Conservation (phyloP, 1,284 basidiomycete species). For the Coniophora puteana region DNA sequence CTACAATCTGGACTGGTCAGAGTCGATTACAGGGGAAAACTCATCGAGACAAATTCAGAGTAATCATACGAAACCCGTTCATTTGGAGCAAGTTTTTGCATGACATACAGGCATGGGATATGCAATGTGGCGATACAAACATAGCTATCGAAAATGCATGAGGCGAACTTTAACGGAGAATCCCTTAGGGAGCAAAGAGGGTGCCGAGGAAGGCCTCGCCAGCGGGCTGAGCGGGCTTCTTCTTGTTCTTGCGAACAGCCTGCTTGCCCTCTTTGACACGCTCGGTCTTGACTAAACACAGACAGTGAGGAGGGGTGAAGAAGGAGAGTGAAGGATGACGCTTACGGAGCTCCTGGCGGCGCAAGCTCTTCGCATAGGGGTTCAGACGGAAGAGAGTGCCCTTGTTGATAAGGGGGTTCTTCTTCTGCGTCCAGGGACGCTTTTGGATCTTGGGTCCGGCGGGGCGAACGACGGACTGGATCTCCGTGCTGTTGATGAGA, state of each 20-base stretch:
- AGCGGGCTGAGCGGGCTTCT: constrained; percentile 49
- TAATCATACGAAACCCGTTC: no score
- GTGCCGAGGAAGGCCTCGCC: constrained; percentile 86
- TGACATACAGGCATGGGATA: no score
- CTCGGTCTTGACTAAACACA: constrained; percentile 69
- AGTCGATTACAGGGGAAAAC: no score
- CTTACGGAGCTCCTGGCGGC: constrained; percentile 83
- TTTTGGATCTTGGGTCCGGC: constrained; percentile 79
- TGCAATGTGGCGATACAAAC: no score
- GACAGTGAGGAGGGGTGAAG: constrained; percentile 8
- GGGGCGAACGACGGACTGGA: constrained; percentile 92
- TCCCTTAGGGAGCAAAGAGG: constrained; percentile 79
- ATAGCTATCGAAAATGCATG: not conserved
- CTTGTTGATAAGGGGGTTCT: constrained; percentile 98
- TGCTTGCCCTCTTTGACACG: constrained; percentile 62
- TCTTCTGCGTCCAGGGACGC: constrained; percentile 98
- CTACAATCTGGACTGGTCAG: no score
- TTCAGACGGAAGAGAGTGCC: constrained; percentile 97
- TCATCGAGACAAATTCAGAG: no score
- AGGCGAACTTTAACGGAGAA: no score
- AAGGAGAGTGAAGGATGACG: constrained; percentile 20
- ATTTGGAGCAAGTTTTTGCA: no score
- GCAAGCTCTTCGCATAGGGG: constrained; percentile 96
- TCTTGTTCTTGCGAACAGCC: constrained; percentile 60
- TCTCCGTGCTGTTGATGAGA: constrained; percentile 97